Evolutionary conservation across 1,284 basidiomycete genomes (phyloP).

Genomic region (Cutaneotrichosporon dermatis): DNA sequence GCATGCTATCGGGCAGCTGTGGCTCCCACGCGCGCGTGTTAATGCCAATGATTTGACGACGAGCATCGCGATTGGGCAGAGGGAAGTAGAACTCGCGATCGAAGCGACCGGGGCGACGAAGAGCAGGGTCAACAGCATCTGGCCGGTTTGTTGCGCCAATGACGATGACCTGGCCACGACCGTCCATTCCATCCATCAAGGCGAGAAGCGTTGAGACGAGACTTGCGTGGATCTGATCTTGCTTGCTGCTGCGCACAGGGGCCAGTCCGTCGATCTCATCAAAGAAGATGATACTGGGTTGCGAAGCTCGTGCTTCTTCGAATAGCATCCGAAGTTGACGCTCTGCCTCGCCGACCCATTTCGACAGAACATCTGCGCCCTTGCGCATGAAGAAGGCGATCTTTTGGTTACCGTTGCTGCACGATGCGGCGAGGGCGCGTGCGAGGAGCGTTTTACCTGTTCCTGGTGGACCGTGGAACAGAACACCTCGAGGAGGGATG

Average conservation of each 20-base stretch:
- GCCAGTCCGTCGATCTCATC: constrained; percentile 98
- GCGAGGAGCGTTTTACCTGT: constrained; percentile 86
- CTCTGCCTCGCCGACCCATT: constrained; percentile 99
- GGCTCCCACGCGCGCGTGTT: constrained; percentile 90
- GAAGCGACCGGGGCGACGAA: constrained; percentile 90
- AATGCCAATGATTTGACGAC: constrained; percentile 84
- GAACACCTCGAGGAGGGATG: constrained; percentile 90
- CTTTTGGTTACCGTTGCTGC: constrained; percentile 79
- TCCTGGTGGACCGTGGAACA: constrained; percentile 95
- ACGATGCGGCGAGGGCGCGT: constrained; percentile 88
- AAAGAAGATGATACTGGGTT: constrained; percentile 99
- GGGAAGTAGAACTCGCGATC: constrained; percentile 99
- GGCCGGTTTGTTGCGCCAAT: constrained; percentile 98
- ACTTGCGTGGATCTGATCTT: constrained; percentile 98
- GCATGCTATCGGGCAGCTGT: constrained; percentile 62
- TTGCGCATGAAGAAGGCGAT: constrained; percentile 99
- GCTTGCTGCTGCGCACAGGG: constrained; percentile 94
- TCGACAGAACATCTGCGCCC: constrained; percentile 94
- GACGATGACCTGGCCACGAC: constrained; percentile 91
- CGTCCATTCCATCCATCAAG: constrained; percentile 99
- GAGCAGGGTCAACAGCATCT: constrained; percentile 92
- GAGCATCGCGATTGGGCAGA: constrained; percentile 74
- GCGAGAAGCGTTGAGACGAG: constrained; percentile 95
- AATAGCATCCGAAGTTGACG: constrained; percentile 92
- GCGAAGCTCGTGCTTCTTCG: constrained; percentile 87